A percentile compares a stretch with the other conserved stretches of the same genome.
Conservation (phyloP, 116 monocot genomes). For the Thalassia testudinum region DNA sequence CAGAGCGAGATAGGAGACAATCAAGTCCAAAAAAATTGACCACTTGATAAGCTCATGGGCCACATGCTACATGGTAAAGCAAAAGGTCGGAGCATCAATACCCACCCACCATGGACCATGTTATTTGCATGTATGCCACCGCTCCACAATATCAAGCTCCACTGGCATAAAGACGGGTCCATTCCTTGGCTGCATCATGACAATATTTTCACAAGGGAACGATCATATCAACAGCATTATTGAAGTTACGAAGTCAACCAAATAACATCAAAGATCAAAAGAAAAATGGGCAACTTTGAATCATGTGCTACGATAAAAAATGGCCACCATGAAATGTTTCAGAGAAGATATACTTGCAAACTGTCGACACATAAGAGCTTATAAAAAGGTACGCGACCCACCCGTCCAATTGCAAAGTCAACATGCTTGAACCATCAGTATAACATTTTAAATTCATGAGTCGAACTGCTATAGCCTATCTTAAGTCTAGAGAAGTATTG, state of each 20-base stretch:
- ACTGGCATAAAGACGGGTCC: constrained; percentile 67
- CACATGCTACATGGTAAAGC: too few relatives aligned
- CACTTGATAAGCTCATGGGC: too few relatives aligned
- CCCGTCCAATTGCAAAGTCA: background rate
- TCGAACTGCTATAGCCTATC: too few relatives aligned
- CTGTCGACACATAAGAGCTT: background rate
- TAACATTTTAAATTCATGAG: too few relatives aligned
- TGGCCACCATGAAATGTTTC: background rate
- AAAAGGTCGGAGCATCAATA: too few relatives aligned
- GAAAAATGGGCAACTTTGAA: background rate
- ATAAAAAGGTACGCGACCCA: background rate
- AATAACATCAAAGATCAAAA: background rate
- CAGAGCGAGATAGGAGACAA: too few relatives aligned
- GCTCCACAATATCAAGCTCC: constrained; percentile 22
- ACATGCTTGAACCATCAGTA: background rate
- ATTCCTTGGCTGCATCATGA: constrained; percentile 53
- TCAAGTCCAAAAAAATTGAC: too few relatives aligned
- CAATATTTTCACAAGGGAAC: background rate
- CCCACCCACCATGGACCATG: too few relatives aligned
- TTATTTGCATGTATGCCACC: too few relatives aligned
- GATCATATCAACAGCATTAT: too few relatives aligned
- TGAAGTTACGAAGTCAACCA: background rate
- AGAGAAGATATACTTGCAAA: background rate
- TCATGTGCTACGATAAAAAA: background rate
- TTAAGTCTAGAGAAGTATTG: background rate